Percentiles rank a stretch among this genome's conserved stretches.
Conservation (phyloP, 768 basidiomycete genomes). For the Leccinum obscurum region DNA sequence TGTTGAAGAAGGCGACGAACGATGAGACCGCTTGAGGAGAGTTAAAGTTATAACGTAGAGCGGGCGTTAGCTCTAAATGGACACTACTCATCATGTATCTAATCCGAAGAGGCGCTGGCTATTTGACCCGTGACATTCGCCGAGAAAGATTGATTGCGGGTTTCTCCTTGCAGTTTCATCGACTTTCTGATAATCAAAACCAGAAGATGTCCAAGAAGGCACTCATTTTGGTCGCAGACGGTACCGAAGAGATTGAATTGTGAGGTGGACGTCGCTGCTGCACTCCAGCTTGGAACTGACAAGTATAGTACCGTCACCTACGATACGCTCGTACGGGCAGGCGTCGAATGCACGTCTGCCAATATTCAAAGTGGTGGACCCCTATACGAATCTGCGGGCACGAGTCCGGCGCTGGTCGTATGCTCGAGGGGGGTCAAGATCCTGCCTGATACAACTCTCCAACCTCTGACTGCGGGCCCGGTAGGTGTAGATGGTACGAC, state of each 20-base stretch:
- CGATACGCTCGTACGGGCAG: slow-evolving; percentile 79
- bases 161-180: slow-evolving; percentile 1
- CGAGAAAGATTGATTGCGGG: not conserved
- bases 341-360: slow-evolving; percentile 64
- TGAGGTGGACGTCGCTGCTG: not conserved
- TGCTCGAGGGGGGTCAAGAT: slow-evolving; percentile 76
- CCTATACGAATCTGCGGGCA: slow-evolving; percentile 24
- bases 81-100: not conserved
- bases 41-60: not conserved
- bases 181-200: slow-evolving; percentile 2
- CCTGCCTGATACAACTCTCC: slow-evolving; percentile 61
- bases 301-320: slow-evolving; percentile 68
- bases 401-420: slow-evolving; percentile 50
- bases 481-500: slow-evolving; percentile 35
- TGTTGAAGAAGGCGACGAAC: slow-evolving; percentile 59
- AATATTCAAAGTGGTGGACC: slow-evolving; percentile 46
- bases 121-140: slow-evolving; percentile 3
- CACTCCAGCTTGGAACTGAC: not conserved
- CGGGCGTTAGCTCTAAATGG: not conserved
- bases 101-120: slow-evolving; percentile 1
- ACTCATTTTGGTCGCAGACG: slow-evolving; percentile 73
- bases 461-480: slow-evolving; percentile 45
- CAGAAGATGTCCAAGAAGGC: slow-evolving; percentile 41
- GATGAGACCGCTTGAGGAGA: slow-evolving; percentile 41
- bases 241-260: slow-evolving; percentile 92